Evolutionary conservation across 164 flowering plant genomes (phyloP).

Genomic region (Malania oleifera): DNA sequence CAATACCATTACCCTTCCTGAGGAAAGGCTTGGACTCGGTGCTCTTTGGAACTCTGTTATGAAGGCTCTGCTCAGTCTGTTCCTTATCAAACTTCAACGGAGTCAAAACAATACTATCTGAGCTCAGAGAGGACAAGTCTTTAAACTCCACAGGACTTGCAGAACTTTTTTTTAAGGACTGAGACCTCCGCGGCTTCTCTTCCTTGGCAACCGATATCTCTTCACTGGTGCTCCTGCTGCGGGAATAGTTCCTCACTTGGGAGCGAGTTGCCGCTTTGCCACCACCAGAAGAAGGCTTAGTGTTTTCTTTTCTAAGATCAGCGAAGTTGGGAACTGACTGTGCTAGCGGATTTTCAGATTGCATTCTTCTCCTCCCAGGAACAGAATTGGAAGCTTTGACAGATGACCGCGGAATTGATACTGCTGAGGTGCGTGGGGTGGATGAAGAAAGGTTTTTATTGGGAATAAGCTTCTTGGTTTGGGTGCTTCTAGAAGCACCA

Average conservation of each 20-base stretch:
- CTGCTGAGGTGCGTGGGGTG: constrained; percentile 51
- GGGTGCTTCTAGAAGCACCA: constrained; percentile 41
- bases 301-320: constrained; percentile 82
- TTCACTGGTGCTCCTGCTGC: constrained; percentile 67
- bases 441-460: constrained; percentile 50
- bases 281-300: constrained; percentile 63
- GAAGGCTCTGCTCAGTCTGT: constrained; percentile 31
- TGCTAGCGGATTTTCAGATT: constrained; percentile 69
- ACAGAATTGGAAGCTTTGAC: constrained; percentile 40
- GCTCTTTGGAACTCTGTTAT: constrained; percentile 30
- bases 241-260: constrained; percentile 47
- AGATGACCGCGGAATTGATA: constrained; percentile 50
- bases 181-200: constrained; percentile 59
- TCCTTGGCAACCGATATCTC: constrained; percentile 51
- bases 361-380: constrained; percentile 56
- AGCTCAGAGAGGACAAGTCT: constrained; percentile 38
- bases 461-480: constrained; percentile 50
- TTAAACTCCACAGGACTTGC: constrained; percentile 45
- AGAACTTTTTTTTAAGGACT: constrained; percentile 51
- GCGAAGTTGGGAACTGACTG: constrained; percentile 95
- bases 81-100: constrained; percentile 48
- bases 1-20: constrained; percentile 60
- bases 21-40: constrained; percentile 54
- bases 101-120: constrained; percentile 43
- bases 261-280: constrained; percentile 49